Conservation (phyloP, 78 protist species). For the Dictyostelium capitatum region DNA sequence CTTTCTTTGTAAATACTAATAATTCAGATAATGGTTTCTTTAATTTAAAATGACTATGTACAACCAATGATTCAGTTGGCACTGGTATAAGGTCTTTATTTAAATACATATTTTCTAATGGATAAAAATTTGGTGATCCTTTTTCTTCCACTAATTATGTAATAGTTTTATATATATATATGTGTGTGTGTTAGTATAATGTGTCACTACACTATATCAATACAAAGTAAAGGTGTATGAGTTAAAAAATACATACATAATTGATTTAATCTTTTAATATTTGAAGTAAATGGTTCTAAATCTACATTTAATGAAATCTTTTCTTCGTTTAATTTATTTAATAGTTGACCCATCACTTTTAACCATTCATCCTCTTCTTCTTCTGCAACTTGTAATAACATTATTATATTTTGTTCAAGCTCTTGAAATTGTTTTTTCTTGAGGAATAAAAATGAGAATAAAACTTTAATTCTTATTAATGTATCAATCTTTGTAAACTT, state of each 20-base stretch:
- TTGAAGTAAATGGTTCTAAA: slow-evolving; percentile 30
- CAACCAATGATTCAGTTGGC: slow-evolving; percentile 9
- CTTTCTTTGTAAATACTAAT: slow-evolving; percentile 40
- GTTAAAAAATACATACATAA: slow-evolving; percentile 17
- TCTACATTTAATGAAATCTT: slow-evolving; percentile 39
- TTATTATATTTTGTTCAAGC: slow-evolving; percentile 29
- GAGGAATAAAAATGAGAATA: slow-evolving; percentile 58
- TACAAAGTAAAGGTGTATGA: background rate
- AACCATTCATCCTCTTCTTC: slow-evolving; percentile 79
- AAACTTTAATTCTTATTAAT: slow-evolving; percentile 35
- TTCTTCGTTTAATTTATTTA: slow-evolving; percentile 23
- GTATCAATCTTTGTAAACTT: slow-evolving; percentile 73
- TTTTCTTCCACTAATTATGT: slow-evolving; percentile 37
- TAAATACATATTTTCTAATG: slow-evolving; percentile 63
- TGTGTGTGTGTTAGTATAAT: too few relatives aligned
- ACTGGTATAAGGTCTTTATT: slow-evolving; percentile 12
- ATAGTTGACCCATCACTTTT: slow-evolving; percentile 46
- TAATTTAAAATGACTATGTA: slow-evolving; percentile 48
- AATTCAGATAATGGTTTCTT: slow-evolving; percentile 53
- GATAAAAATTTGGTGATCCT: slow-evolving; percentile 47
- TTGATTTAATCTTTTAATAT: slow-evolving; percentile 26
- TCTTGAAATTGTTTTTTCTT: slow-evolving; percentile 69
- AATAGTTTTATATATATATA: background rate
- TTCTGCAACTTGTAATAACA: slow-evolving; percentile 51
- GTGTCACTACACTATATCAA: too few relatives aligned